Base-by-base conservation (phyloP, 352 stramenopile species). In the Aphanomyces invadans region DNA sequence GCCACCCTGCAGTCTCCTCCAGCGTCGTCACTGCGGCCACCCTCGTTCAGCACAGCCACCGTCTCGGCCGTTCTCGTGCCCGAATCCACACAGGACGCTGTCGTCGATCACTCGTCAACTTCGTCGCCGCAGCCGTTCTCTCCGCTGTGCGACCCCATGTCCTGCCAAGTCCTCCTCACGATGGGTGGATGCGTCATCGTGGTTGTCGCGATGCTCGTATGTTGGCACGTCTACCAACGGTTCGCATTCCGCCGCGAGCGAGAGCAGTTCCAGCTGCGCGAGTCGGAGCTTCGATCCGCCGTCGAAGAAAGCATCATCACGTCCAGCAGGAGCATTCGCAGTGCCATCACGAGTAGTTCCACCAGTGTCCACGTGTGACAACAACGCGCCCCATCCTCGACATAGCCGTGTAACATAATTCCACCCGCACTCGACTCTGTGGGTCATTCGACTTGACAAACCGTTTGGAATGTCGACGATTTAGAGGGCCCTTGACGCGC, bases 201-300 rank as follows among this genome's bases (percentile, higher is more conserved):
- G n/a, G 28, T 39, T 4, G 49, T 49, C 12, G 42, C 46, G 25
- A 28, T 25, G 19, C 31, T 67, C 4, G n/a, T 67, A 2, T 39
- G 32, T 15, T 67, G 60, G 60, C 60, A 57, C 9, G 32, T 67
- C 33, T 67, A 67, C 42, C 39, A 67, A 51, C 25, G 32, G n/a
- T 51, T 59, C 26, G 11, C 48, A 17, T 67, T 67, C 29, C 48
- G 54, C 19, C 60, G 60, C 32, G 60, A 67, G 17, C 39, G 38
- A 15, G 28, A 57, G 25, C 23, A 28, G 25, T 67, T 67, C 21
- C 60, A 67, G 31, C n/a, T 25, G 21, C 39, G 60, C 19, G 60
- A 67, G 60, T 45, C 60, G 10, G 60, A 67, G 42, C 2, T 67
- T 10, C 39, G 60, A 10, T 57, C 60, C 2, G 60, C 60, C n/a